Evolutionary conservation across 768 basidiomycete species (phyloP).

Genomic region (Exidia glandulosa): DNA sequence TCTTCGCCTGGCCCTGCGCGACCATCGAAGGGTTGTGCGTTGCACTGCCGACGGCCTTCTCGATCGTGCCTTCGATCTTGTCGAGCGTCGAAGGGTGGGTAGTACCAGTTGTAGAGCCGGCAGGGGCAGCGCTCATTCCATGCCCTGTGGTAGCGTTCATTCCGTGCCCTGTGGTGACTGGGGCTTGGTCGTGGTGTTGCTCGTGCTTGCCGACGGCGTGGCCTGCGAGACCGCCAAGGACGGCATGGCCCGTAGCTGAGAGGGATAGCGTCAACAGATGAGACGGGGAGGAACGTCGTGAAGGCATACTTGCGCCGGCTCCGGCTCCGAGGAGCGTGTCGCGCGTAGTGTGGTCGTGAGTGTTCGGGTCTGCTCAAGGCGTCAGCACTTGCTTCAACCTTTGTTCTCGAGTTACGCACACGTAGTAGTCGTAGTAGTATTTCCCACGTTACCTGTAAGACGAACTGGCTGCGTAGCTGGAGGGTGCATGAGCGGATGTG

Average conservation of each 20-base stretch:
- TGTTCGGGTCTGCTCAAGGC: neutral
- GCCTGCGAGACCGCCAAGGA: neutral
- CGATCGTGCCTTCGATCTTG: neutral
- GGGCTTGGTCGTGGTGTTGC: neutral
- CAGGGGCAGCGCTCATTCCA: neutral
- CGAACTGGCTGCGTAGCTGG: too few species aligned
- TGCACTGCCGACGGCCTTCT: neutral
- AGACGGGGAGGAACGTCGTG: neutral
- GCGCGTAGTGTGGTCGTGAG: neutral
- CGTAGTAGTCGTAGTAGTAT: too few species aligned
- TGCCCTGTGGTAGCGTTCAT: neutral
- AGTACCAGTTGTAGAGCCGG: neutral
- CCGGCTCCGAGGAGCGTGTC: neutral
- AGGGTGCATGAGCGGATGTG: too few species aligned
- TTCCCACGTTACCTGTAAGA: too few species aligned
- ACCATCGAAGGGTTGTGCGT: neutral
- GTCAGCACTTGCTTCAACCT: too few species aligned
- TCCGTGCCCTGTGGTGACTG: too few species aligned
- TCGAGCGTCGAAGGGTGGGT: neutral
- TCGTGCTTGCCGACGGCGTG: neutral
- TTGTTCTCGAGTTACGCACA: too few species aligned
- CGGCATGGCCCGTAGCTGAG: neutral
- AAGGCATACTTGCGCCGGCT: neutral
- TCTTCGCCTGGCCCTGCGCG: neutral
- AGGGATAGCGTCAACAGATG: neutral